A percentile compares a stretch with the other conserved stretches of the same genome.
These are phyloP conservation scores for Geranium brycei DNA, from an alignment of 345 rosid genomes.

Conservation along the genomic window DNA sequence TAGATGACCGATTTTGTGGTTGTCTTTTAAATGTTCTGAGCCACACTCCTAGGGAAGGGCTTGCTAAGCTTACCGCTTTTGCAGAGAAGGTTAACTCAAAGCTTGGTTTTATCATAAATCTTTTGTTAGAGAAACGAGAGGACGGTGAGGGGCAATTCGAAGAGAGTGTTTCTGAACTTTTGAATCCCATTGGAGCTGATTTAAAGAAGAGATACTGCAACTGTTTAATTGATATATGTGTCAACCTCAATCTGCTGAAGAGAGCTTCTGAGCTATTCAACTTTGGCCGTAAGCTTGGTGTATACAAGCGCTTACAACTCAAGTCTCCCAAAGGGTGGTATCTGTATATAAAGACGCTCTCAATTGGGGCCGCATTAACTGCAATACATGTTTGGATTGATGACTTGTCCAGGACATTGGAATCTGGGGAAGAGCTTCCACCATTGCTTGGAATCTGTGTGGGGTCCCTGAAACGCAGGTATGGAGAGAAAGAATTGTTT, in stretches of 20 bases:
- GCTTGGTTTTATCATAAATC: slow-evolving; percentile 60
- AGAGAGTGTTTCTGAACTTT: slow-evolving; percentile 42
- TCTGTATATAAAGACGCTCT: slow-evolving; percentile 63
- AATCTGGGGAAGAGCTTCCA: slow-evolving; percentile 67
- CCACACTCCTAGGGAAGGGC: slow-evolving; percentile 55
- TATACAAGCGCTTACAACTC: slow-evolving; percentile 51
- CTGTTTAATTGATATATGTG: slow-evolving; percentile 81
- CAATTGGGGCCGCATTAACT: slow-evolving; percentile 79
- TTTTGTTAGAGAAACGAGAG: slow-evolving; percentile 34
- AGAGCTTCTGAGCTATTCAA: slow-evolving; percentile 71
- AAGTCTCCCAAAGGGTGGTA: slow-evolving; percentile 82
- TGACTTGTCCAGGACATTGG: slow-evolving; percentile 51
- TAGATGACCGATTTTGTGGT: slow-evolving; percentile 75
- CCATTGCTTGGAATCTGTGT: slow-evolving; percentile 88
- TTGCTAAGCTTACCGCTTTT: slow-evolving; percentile 48
- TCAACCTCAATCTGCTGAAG: slow-evolving; percentile 57
- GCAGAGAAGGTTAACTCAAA: slow-evolving; percentile 62
- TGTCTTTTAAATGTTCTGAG: slow-evolving; percentile 83
- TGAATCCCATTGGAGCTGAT: slow-evolving; percentile 41
- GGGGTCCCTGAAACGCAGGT: slow-evolving; percentile 82
- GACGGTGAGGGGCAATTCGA: slow-evolving; percentile 33
- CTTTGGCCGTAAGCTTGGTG: slow-evolving; percentile 45
- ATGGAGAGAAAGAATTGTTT: slow-evolving; percentile 66
- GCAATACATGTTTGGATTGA: slow-evolving; percentile 82
- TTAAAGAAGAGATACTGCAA: slow-evolving; percentile 77